Base-by-base conservation (phyloP, 179 eudicot genomes). In the Drosera spatulata region DNA sequence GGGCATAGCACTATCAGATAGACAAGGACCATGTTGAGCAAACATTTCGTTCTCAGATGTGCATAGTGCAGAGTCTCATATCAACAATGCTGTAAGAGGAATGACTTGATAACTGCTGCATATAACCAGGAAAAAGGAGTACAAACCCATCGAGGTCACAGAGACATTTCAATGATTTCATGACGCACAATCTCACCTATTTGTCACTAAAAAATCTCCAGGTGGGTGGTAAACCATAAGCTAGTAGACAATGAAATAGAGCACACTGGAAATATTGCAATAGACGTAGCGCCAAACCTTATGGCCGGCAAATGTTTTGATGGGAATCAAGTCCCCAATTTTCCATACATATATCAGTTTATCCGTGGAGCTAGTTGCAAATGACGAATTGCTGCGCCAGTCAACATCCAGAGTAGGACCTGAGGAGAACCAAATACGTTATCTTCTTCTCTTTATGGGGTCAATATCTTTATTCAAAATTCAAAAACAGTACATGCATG, bases 341-440 rank as follows among this genome's bases (percentile, higher is more conserved):
- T 85, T 85, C 64, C 96, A 94, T 67, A 91, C 94, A 80, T 79
- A 77, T 51, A 94, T 91, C 96, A 83, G 87, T 71, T 78, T 73
- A 72, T 94, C 97, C 11, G 97, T 84, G 46, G 99, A 94, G 68
- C 97, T 78, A 51, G 99, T 83, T 40, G 97, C 97, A 73, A 94
- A 94, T 13, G 99, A 85, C 67, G 70, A 76, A 71, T 87, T 87
- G 68, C 83, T 82, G 54, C 91, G 75, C 99, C 99, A 94, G 73
- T 90, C 99, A 69, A 87, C 99, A 76, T 94, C 97, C 50, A 94
- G 88, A 15, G 91, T 74, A 66, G 99, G 95, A 68, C 86, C 99
- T 94, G 79, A 53, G 13, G 55, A 52, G 59, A 65, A 65, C 64
- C 66, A 59, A 45, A 39, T 44, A 12, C 5, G 45, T 4, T 4